Percentiles rank a stretch among this genome's conserved stretches.
Evolutionary conservation across 1,284 basidiomycete species (phyloP).

Genomic region (Apiotrichum mycotoxinovorans): DNA sequence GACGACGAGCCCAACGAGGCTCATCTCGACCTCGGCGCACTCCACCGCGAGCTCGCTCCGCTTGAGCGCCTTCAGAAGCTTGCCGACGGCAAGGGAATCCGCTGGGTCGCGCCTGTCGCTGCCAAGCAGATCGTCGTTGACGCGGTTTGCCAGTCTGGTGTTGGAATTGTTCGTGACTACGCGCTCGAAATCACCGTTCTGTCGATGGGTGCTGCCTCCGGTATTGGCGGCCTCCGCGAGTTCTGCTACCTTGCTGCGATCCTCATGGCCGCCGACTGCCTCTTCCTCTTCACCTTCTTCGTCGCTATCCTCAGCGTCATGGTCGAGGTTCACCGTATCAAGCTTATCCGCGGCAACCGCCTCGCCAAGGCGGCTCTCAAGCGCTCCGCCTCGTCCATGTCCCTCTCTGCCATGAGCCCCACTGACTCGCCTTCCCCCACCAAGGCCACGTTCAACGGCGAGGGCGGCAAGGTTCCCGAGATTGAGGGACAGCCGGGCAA

Average conservation of each 20-base stretch:
- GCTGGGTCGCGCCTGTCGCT: constrained; percentile 58
- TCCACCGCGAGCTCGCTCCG: constrained; percentile 48
- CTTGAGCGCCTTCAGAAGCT: constrained; percentile 47
- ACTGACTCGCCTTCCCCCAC: constrained; percentile 13
- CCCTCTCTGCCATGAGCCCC: constrained; percentile 12
- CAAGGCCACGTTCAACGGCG: constrained; percentile 10
- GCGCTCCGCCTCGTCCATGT: constrained; percentile 16
- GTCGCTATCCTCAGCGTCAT: constrained; percentile 84
- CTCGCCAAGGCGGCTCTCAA: constrained; percentile 21
- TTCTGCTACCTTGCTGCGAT: constrained; percentile 86
- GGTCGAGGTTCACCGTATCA: constrained; percentile 73
- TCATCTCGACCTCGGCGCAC: constrained; percentile 41
- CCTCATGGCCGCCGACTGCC: constrained; percentile 78
- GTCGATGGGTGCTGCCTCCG: constrained; percentile 77
- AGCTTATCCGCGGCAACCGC: constrained; percentile 54
- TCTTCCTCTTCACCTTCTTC: constrained; percentile 87
- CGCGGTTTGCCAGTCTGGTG: constrained; percentile 73
- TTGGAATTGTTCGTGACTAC: constrained; percentile 86
- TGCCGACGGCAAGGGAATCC: constrained; percentile 49
- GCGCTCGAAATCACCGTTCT: constrained; percentile 87
- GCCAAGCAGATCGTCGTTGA: constrained; percentile 80
- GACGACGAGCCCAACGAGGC: constrained; percentile 26
- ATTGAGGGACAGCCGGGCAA: constrained; percentile 54
- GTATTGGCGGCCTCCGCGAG: constrained; percentile 85
- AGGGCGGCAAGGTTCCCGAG: constrained; percentile 11